phyloP scores from a whole-genome alignment of 306 rosid species.

The Cicer cuneatum region DNA sequence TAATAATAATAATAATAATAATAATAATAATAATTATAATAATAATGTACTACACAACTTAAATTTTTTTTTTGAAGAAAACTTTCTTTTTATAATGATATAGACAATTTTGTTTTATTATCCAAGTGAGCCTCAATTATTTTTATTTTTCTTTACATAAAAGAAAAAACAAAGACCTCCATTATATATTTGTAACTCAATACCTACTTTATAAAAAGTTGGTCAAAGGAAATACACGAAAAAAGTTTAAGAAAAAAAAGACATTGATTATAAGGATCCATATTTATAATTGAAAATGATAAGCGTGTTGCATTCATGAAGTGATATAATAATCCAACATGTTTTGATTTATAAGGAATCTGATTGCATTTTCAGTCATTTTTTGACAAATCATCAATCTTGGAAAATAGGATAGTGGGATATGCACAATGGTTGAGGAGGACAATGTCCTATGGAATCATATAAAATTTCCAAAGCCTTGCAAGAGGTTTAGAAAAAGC shows the following conservation, averaged over 20 bases:
- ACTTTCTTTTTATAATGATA: neutral
- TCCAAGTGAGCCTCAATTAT: neutral
- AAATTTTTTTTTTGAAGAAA: neutral
- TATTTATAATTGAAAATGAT: neutral
- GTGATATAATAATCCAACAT: slow-evolving; percentile 7
- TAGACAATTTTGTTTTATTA: slow-evolving; percentile 13
- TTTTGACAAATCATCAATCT: slow-evolving; percentile 12
- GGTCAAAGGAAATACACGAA: slow-evolving; percentile 31
- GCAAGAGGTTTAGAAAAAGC: slow-evolving; percentile 7
- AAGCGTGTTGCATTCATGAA: slow-evolving; percentile 31
- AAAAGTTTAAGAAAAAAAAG: slow-evolving; percentile 6
- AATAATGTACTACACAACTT: neutral
- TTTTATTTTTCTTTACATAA: neutral
- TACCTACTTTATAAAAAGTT: slow-evolving; percentile 32
- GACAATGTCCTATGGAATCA: slow-evolving; percentile 10
- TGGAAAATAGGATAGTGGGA: slow-evolving; percentile 46
- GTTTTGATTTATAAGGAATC: slow-evolving; percentile 35
- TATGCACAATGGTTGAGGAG: slow-evolving; percentile 32
- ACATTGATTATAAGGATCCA: neutral
- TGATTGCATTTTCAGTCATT: slow-evolving; percentile 35
- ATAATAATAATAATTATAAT: neutral
- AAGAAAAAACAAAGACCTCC: neutral
- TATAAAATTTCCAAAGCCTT: slow-evolving; percentile 34
- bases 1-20: too few species aligned
- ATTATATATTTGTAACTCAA: slow-evolving; percentile 11